Evolutionary conservation across 2,329 filamentous ascomycete species (phyloP), one percentile per base, ranked within the genome.

Genomic region (Ceratocystis variospora): DNA sequence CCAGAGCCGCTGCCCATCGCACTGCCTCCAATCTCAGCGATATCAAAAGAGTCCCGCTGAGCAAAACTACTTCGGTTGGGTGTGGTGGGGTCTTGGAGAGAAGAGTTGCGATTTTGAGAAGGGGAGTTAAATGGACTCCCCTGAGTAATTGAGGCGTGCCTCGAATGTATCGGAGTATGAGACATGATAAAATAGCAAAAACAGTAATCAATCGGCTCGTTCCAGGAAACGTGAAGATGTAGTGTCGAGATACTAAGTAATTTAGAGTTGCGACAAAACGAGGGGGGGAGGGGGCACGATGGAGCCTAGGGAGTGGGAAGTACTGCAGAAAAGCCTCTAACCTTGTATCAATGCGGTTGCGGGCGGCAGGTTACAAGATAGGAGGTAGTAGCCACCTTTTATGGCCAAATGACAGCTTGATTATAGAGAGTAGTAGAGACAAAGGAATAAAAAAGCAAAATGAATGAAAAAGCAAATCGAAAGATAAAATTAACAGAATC

Each of bases 111-210:
- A 48, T 63, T 41, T 62, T 68, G 61, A 10, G 67, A 66, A 57
- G 67, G 67, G 22, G 67, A 66, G 33, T 46, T 57, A 62, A 64
- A 66, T 22, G 67, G 67, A 53, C 67, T 68, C 19, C 67, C 67
- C 63, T 85, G 81, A 71, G 82, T 76, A 68, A 76, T 75, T 37
- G 84, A 86, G 57, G 81, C 78, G 65, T 82, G 78, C 70, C 83
- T 80, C 69, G 83, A 86, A 71, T 86, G 83, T 70, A 76, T 78
- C 66, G 84, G 83, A 45, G 83, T 85, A 62, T 77, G 77, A 62
- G 83, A 82, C 65, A 79, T 79, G 64, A 46, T 62, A 44, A 28
- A 25, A 4, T 41, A 4, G 37, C 15, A 41, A 41, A 15, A 41
- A 15, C 3, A 4, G 37, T 41, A 41, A 41, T 41, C 37, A 33